Percentiles rank a stretch among this genome's conserved stretches.
phyloP scores from a whole-genome alignment of 768 basidiomycete genomes.

The Leccinum olivaceopallidum region DNA sequence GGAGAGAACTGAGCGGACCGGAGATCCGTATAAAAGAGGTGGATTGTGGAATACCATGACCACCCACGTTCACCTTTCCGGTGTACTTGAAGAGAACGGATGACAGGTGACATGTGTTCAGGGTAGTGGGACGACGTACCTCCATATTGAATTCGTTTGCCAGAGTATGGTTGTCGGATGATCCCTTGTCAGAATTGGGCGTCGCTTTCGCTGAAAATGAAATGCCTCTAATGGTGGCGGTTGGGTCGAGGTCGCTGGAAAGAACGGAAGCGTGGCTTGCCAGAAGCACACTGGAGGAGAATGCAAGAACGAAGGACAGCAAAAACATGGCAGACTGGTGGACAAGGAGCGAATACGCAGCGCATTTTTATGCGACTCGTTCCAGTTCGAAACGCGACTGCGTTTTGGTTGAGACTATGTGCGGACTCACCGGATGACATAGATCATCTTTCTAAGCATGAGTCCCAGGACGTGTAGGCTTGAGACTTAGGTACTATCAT shows the following conservation, averaged over 20 bases:
- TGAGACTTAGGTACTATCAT: background rate
- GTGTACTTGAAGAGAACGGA: conserved; percentile 21
- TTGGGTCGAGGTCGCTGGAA: conserved; percentile 2
- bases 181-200: conserved; percentile 17
- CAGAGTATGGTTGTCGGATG: conserved; percentile 26
- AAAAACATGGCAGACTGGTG: conserved; percentile 17
- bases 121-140: conserved; percentile 19
- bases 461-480: background rate
- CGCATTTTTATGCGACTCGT: conserved; percentile 7
- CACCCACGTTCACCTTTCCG: conserved; percentile 32
- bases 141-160: conserved; percentile 26
- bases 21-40: background rate
- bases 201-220: conserved; percentile 23
- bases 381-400: conserved; percentile 12
- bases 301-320: conserved; percentile 3
- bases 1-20: background rate
- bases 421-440: background rate
- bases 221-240: conserved; percentile 15
- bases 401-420: conserved; percentile 10
- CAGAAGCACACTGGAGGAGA: conserved; percentile 30
- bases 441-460: background rate
- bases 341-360: background rate
- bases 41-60: conserved; percentile 22
- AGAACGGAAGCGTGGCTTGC: conserved; percentile 30
- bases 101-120: background rate